Conservation (phyloP, 2,329 filamentous ascomycete genomes). For the Paraphaeosphaeria minitans region DNA sequence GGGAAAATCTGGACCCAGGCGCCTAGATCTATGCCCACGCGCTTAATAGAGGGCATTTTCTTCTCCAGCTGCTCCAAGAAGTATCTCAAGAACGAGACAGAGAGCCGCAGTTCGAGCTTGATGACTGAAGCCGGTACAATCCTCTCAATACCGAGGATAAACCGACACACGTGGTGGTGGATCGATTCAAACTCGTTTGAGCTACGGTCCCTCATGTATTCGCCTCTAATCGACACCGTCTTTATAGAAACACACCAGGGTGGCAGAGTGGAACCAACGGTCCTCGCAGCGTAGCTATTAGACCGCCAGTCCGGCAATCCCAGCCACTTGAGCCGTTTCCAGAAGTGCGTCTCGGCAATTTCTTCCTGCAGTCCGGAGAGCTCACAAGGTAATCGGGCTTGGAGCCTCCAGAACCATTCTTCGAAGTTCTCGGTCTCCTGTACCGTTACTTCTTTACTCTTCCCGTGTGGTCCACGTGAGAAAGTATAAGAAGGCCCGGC, state of each 20-base stretch:
- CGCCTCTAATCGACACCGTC: slow-evolving; percentile 28
- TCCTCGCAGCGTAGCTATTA: neutral
- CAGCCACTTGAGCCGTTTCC: slow-evolving; percentile 24
- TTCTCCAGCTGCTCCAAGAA: slow-evolving; percentile 18
- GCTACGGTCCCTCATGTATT: slow-evolving; percentile 13
- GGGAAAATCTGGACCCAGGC: slow-evolving; percentile 32
- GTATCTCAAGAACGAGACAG: slow-evolving; percentile 18
- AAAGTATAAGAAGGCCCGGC: neutral
- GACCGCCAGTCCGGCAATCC: slow-evolving; percentile 22
- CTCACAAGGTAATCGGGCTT: neutral
- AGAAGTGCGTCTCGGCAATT: slow-evolving; percentile 3
- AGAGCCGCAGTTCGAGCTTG: slow-evolving; percentile 28
- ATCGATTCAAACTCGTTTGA: neutral
- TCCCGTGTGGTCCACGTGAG: neutral
- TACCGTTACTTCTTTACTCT: neutral
- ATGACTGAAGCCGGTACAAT: slow-evolving; percentile 17
- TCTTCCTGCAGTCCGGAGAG: neutral
- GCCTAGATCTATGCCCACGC: slow-evolving; percentile 33
- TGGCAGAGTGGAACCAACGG: slow-evolving; percentile 2
- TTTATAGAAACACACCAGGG: slow-evolving; percentile 17
- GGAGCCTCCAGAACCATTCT: slow-evolving; percentile 3
- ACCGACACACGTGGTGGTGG: slow-evolving; percentile 24
- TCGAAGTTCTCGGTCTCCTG: neutral
- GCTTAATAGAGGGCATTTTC: slow-evolving; percentile 14
- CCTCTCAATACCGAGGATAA: slow-evolving; percentile 13